phyloP scores from a whole-genome alignment of 2,329 filamentous ascomycete species.

The Akanthomyces uredinophilus region DNA sequence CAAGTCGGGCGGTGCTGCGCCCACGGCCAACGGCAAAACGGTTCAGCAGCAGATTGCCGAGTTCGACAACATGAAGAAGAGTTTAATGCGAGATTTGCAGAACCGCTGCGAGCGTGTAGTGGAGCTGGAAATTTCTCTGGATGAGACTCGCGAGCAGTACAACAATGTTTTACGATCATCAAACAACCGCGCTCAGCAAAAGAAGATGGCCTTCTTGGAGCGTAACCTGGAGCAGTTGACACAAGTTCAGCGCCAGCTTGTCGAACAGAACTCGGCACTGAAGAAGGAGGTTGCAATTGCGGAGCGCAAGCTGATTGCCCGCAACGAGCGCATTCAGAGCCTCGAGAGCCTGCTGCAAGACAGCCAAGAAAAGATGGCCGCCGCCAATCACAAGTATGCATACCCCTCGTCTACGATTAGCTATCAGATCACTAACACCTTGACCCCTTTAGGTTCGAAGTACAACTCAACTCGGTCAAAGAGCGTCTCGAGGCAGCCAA shows the following conservation, averaged over 20 bases:
- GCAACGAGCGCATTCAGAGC: conserved; percentile 94
- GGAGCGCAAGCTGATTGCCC: conserved; percentile 90
- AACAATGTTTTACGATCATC: conserved; percentile 95
- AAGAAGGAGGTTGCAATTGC: conserved; percentile 99
- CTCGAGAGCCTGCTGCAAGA: conserved; percentile 89
- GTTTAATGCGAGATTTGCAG: conserved; percentile 94
- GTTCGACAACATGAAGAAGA: conserved; percentile 99
- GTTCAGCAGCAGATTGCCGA: conserved; percentile 97
- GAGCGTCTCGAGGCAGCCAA: conserved; percentile 96
- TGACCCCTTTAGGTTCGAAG: conserved; percentile 73
- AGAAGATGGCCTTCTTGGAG: conserved; percentile 99
- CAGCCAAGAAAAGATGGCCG: conserved; percentile 95
- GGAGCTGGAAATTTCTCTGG: conserved; percentile 93
- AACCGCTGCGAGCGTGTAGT: conserved; percentile 98
- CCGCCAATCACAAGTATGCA: conserved; percentile 91
- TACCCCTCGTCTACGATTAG: background rate
- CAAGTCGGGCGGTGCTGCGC: conserved; percentile 54
- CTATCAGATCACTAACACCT: conserved; percentile 23
- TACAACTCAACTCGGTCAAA: conserved; percentile 94
- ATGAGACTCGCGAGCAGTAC: conserved; percentile 97
- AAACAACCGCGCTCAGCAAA: conserved; percentile 97
- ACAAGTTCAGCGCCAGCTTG: conserved; percentile 92
- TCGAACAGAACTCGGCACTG: conserved; percentile 92
- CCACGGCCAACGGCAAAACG: conserved; percentile 78
- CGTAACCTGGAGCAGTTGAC: conserved; percentile 97